Base-by-base conservation (phyloP, 169 alveolate genomes). In the Sarcocystis neurona region DNA sequence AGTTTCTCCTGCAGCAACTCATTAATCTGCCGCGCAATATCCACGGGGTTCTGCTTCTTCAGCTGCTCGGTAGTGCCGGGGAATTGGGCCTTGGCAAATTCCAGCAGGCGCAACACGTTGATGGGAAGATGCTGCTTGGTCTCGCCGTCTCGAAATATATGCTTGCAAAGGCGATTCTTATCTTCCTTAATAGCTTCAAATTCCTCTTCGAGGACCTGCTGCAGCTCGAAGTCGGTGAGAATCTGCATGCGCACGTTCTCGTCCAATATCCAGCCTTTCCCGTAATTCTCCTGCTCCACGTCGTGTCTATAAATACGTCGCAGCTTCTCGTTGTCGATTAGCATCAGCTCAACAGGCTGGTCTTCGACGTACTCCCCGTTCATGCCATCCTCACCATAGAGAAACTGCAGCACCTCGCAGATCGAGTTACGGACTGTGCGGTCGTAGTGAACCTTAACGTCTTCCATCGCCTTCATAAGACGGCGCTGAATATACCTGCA, bases 381-480 rank as follows among this genome's bases (percentile, higher is more conserved):
- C 99, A 99, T 97, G 82, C 99, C 99, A 92, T 99, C 99, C 94
- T 99, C 99, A n/a, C 99, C 99, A 95, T 99, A 99, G 44, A 98
- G 94, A 91, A 99, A 98, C 95, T 99, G 99, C 89, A 99, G 92
- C 63, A 99, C 98, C 87, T 98, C 99, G 70, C 99, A 99, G 56
- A 91, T 88, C 48, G 98, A 95, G 90, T 98, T 98, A 89, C 99
- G 96, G 41, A 98, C 99, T 10, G 99, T 98, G 32, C 99, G 97
- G 95, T 99, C 99, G 94, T 99, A 99, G 91, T 97, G 98, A 2
- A 98, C 99, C 99, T 97, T 98, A 70, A 99, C 98, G 90, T 98
- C 99, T 93, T 99, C 99, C 97, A 99, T 97, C 60, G 99, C 99
- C 94, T 99, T 99, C 92, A 98, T 98, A 85, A 99, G 93, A 37